These are phyloP conservation scores for Polygonum aviculare DNA, from an alignment of 148 eudicot species.

Conservation along the genomic window DNA sequence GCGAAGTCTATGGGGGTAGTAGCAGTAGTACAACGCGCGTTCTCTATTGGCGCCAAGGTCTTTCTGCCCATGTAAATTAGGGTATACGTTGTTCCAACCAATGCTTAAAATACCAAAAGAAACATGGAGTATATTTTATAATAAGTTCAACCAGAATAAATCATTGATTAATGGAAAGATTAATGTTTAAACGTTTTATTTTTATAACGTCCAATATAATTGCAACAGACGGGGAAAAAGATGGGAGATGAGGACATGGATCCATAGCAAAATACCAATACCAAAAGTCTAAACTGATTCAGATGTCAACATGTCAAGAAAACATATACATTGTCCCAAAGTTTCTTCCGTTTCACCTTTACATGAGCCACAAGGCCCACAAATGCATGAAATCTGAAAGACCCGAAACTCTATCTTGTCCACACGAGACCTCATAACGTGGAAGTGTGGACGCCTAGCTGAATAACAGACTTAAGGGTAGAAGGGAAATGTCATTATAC, in stretches of 20 bases:
- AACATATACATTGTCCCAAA: neutral
- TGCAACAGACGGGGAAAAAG: neutral
- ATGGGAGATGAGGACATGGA: neutral
- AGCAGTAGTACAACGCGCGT: neutral
- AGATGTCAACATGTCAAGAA: neutral
- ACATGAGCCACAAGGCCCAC: neutral
- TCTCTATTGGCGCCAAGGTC: neutral
- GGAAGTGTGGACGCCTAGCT: neutral
- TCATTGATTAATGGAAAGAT: too few species aligned
- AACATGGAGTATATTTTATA: too few species aligned
- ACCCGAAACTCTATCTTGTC: neutral
- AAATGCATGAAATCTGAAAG: neutral
- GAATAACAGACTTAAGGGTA: neutral
- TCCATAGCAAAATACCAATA: neutral
- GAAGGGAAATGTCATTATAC: neutral
- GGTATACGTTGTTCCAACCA: neutral
- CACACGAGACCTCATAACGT: neutral
- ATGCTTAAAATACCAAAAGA: neutral
- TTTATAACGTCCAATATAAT: too few species aligned
- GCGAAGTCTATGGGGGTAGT: neutral
- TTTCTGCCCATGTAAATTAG: neutral
- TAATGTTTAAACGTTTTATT: too few species aligned
- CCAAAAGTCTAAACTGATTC: neutral
- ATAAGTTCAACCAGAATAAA: too few species aligned
- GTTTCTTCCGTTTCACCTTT: neutral